Percentiles rank a stretch among this genome's conserved stretches.
phyloP scores from a whole-genome alignment of 1,139 yeast species.

The Hansenula lynferdii region DNA sequence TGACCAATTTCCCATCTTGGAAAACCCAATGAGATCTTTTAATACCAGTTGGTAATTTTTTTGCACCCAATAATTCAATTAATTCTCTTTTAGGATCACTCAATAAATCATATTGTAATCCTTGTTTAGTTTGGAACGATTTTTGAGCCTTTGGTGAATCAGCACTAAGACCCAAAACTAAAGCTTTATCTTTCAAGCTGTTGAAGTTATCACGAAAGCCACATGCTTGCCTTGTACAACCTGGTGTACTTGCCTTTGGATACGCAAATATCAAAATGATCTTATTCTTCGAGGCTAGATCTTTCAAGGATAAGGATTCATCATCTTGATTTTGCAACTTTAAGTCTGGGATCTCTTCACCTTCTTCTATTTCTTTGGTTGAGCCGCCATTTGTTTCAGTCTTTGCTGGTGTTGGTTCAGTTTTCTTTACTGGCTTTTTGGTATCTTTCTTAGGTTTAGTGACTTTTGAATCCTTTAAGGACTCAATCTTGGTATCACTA shows the following conservation, averaged over 20 bases:
- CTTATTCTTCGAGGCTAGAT: conserved; percentile 42
- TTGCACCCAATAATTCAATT: conserved; percentile 76
- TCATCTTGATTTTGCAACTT: conserved; percentile 63
- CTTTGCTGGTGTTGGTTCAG: background rate
- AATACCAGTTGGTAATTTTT: conserved; percentile 62
- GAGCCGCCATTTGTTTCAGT: no score
- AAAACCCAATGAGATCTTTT: conserved; percentile 90
- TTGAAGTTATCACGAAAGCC: conserved; percentile 73
- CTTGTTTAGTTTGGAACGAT: conserved; percentile 67
- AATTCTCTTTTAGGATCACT: conserved; percentile 71
- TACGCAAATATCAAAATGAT: conserved; percentile 69
- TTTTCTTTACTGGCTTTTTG: conserved; percentile 17
- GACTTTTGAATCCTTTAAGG: conserved; percentile 13
- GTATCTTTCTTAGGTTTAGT: conserved; percentile 12
- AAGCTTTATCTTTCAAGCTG: conserved; percentile 46
- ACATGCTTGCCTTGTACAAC: conserved; percentile 90
- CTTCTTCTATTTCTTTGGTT: conserved; percentile 42
- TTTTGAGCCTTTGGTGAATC: conserved; percentile 75
- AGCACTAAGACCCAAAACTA: conserved; percentile 66
- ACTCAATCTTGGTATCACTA: conserved; percentile 11
- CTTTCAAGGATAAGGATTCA: conserved; percentile 46
- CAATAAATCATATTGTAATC: conserved; percentile 66
- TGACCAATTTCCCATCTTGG: conserved; percentile 65
- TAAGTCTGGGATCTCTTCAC: conserved; percentile 68
- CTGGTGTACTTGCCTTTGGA: conserved; percentile 94